A percentile compares a stretch with the other conserved stretches of the same genome.
phyloP scores from a whole-genome alignment of 2,329 filamentous ascomycete genomes.

The Annulohypoxylon truncatum region DNA sequence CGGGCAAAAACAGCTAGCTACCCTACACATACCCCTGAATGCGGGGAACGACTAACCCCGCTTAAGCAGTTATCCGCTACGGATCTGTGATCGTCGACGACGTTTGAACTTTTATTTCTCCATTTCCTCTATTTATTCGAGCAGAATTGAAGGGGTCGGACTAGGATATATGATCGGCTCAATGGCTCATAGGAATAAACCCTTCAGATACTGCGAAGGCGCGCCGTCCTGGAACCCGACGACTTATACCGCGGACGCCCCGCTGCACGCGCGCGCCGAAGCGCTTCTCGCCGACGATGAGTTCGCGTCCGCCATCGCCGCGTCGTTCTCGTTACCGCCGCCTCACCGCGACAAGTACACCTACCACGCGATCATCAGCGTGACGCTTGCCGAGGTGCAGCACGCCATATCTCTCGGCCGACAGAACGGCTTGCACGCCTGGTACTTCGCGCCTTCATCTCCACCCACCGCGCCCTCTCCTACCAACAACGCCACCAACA shows the following conservation, averaged over 20 bases:
- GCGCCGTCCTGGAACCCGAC: conserved; percentile 58
- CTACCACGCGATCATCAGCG: conserved; percentile 64
- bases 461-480: conserved; percentile 3
- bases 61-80: neutral
- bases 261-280: conserved; percentile 54
- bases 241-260: conserved; percentile 54
- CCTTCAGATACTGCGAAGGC: conserved; percentile 58
- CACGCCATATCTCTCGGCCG: conserved; percentile 57
- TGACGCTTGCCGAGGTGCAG: conserved; percentile 62
- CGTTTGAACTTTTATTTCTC: neutral
- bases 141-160: neutral
- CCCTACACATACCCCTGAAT: conserved; percentile 28
- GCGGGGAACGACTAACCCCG: conserved; percentile 25
- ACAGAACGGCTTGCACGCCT: conserved; percentile 60
- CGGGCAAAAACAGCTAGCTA: conserved; percentile 16
- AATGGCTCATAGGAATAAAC: conserved; percentile 36
- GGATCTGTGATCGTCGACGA: neutral
- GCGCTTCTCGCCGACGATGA: conserved; percentile 55
- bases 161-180: neutral
- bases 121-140: too few species aligned
- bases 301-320: conserved; percentile 58
- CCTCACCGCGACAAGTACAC: conserved; percentile 56
- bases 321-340: conserved; percentile 58
- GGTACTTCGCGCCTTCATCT: conserved; percentile 57
- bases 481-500: neutral